These are phyloP conservation scores for Gynochthodes officinalis DNA, from an alignment of 257 asterid species.

Conservation along the genomic window DNA sequence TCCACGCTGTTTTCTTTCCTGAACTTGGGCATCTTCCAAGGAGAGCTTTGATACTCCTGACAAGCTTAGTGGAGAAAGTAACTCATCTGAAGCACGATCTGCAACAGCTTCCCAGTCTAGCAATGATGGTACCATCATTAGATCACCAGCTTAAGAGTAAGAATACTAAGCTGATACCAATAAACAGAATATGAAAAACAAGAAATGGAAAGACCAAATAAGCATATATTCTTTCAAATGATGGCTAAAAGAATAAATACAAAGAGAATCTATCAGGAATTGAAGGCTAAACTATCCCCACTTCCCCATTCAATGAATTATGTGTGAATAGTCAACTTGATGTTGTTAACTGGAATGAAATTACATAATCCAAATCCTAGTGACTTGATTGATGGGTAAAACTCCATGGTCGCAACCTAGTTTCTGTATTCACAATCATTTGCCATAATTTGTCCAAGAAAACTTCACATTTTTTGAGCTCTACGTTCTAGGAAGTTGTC, in stretches of 20 bases:
- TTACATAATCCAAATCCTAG: not conserved
- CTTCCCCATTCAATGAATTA: not conserved
- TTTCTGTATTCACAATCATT: not conserved
- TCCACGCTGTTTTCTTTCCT: conserved; percentile 71
- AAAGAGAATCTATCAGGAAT: not conserved
- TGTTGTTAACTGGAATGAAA: not conserved
- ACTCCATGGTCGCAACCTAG: not conserved
- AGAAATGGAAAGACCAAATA: conserved; percentile 1
- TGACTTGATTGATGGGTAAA: too few relatives aligned
- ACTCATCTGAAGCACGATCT: conserved; percentile 74
- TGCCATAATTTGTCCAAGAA: not conserved
- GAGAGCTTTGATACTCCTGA: conserved; percentile 59
- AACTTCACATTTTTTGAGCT: too few relatives aligned
- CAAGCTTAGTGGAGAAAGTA: conserved; percentile 54
- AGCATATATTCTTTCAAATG: too few relatives aligned
- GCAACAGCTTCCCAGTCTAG: conserved; percentile 96
- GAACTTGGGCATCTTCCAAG: conserved; percentile 47
- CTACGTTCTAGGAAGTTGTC: too few relatives aligned
- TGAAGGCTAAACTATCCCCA: not conserved
- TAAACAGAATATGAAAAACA: not conserved
- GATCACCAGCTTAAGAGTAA: not conserved
- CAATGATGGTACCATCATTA: conserved; percentile 16
- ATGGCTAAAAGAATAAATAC: not conserved
- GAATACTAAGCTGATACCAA: not conserved
- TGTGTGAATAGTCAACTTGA: not conserved